Evolutionary conservation across 164 flowering plant genomes (phyloP).

Genomic region (Umbellularia californica): DNA sequence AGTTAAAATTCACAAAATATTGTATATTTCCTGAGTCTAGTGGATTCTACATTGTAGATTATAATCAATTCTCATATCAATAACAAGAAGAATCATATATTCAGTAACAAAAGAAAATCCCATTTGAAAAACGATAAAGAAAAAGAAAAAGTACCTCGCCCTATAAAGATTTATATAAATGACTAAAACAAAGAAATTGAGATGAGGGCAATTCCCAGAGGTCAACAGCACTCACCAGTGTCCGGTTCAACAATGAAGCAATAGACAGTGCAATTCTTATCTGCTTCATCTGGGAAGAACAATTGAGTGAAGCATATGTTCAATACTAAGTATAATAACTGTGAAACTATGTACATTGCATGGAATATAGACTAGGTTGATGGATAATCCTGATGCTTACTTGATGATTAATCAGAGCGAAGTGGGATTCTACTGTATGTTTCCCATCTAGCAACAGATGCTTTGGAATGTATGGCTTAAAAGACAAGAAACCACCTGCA

Average conservation of each 20-base stretch:
- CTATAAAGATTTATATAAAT: too few relatives aligned
- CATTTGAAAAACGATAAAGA: not conserved
- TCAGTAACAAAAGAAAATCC: not conserved
- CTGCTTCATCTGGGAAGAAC: constrained; percentile 68
- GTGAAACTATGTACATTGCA: not conserved
- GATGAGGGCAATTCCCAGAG: not conserved
- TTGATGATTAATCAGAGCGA: constrained; percentile 78
- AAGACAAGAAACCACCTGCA: constrained; percentile 95
- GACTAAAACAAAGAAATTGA: not conserved
- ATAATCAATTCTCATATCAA: not conserved
- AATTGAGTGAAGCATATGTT: not conserved
- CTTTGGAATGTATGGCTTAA: constrained; percentile 86
- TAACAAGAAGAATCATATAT: not conserved
- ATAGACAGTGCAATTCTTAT: constrained; percentile 91
- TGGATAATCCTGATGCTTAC: constrained; percentile 32
- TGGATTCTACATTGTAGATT: not conserved
- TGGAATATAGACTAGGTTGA: constrained; percentile 8
- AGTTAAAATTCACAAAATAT: not conserved
- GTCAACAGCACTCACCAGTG: constrained; percentile 57
- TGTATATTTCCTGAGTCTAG: not conserved
- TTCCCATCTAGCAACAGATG: constrained; percentile 76
- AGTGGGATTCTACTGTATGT: constrained; percentile 77
- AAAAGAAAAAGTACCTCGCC: too few relatives aligned
- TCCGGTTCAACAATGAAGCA: constrained; percentile 77
- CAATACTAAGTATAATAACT: not conserved